A percentile compares a stretch with the other conserved stretches of the same genome.
phyloP scores from a whole-genome alignment of 2,329 filamentous ascomycete species.

The Ophiostoma himal-ulmi region DNA sequence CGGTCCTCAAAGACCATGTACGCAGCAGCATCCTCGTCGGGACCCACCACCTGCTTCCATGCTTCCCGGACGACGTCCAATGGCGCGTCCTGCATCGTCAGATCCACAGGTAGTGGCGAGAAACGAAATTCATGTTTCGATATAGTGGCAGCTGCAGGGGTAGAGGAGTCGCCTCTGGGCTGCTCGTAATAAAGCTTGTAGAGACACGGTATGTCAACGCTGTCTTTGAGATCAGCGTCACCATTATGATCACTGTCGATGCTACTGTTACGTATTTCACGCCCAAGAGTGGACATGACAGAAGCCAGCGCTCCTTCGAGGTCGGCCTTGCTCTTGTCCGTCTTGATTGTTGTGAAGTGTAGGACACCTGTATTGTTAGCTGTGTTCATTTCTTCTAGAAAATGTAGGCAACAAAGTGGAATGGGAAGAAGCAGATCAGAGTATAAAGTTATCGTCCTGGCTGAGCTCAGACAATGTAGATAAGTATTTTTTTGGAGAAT shows the following conservation, averaged over 20 bases:
- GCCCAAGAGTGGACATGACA: constrained; percentile 33
- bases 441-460: constrained; percentile 66
- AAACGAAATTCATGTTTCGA: constrained; percentile 45
- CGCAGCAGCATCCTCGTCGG: constrained; percentile 36
- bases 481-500: constrained; percentile 86
- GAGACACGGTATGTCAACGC: constrained; percentile 31
- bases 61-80: constrained; percentile 61
- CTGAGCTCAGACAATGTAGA: constrained; percentile 98
- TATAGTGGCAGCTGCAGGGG: neutral
- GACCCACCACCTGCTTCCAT: constrained; percentile 61
- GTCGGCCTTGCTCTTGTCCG: constrained; percentile 33
- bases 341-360: constrained; percentile 39
- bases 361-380: constrained; percentile 32
- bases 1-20: constrained; percentile 79
- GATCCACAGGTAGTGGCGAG: constrained; percentile 53
- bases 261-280: constrained; percentile 27
- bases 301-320: constrained; percentile 40
- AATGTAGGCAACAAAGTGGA: constrained; percentile 16
- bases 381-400: neutral
- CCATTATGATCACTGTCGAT: neutral
- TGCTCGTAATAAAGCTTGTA: constrained; percentile 56
- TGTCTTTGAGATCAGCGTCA: neutral
- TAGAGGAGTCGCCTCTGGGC: constrained; percentile 27
- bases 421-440: constrained; percentile 28
- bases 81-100: constrained; percentile 67